Base-by-base conservation (phyloP, 2,329 filamentous ascomycete genomes). In the Penicillium sp. region DNA sequence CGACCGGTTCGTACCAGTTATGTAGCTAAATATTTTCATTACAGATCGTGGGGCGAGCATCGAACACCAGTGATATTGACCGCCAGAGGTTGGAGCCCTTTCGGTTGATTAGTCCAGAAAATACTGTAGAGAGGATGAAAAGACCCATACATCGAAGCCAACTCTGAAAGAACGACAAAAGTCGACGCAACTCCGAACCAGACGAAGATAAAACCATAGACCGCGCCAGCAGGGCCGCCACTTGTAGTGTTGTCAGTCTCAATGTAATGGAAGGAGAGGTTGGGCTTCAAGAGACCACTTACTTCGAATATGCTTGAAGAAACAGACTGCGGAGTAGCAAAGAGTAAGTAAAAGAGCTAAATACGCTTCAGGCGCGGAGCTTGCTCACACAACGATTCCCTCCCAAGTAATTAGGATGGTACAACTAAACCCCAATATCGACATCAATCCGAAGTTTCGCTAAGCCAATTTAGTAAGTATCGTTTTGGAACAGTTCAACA, bases 361-460 rank as follows among this genome's bases (percentile, higher is more conserved):
- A 22, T 22, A 22, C 19, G 19, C 19, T 22, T 22, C 19, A 22
- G 19, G 19, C 19, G 19, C 19, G 19, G 19, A 22, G 19, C 19
- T 22, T 22, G 50, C 64, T 52, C 47, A 72, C 69, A 67, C 63
- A 7, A 72, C 55, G 39, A 71, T 60, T 7, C 65, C 69, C 49
- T 73, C 70, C 70, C 70, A 73, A 5, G 69, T 72, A 35, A 61
- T 61, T 58, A 72, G 66, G 38, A 73, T 63, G 3, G 69, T 71
- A 50, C 65, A 68, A 35, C 68, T 70, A 51, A 73, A 72, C 6
- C 70, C 70, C 28, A 72, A 61, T 19, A 69, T 71, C 2, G 70
- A 72, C 41, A 73, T 55, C 44, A 72, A 62, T 4, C 70, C 64
- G 39, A 72, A 73, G 45, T 72, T 71, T 41, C 70, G 65, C 69